Evolutionary conservation across 2,329 filamentous ascomycete species (phyloP), one percentile per base, ranked within the genome.

Genomic region (Verticillium zaregamsianum): DNA sequence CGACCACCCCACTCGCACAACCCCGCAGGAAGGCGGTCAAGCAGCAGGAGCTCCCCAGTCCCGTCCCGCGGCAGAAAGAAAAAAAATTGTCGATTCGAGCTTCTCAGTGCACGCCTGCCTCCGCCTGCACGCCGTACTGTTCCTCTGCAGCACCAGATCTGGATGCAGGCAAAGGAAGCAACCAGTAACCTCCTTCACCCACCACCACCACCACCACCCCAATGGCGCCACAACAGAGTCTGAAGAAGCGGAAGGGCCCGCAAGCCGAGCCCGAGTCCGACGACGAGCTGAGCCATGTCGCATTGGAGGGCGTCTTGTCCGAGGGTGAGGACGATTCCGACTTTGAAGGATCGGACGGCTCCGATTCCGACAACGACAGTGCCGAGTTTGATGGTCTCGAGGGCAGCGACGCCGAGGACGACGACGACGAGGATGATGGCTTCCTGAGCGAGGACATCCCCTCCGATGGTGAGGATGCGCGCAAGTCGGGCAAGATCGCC

Each of bases 221-320:
- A 68, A 81, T 80, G 78, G 76, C 70, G 64, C 69, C 76, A 55
- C 73, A 72, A 66, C 74, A 77, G 62, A 69, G 73, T 55, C 79
- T 76, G 35, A 81, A 84, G 73, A 91, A 91, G 79, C 85, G 89
- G 66, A 91, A 90, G 75, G 84, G 84, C 64, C 80, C 85, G 23
- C 84, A 86, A 67, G 76, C 80, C 15, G 79, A 83, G 64, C 74
- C 79, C 3, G 80, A 81, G 62, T 87, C 84, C 25, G 87, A 87
- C 35, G 82, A 86, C 67, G 87, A 90, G 67, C 83, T 89, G 64
- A 78, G 75, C 59, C 80, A 83, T 61, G 79, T 79, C 35, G 73
- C 82, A 55, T 75, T 87, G 17, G 82, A 87, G 62, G 85, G 83
- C 33, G 81, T 86, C 58, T 72, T 87, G 62, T 85, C 82, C 33